Evolutionary conservation across 2,329 filamentous ascomycete genomes (phyloP).

Genomic region (Fusarium liriodendri): DNA sequence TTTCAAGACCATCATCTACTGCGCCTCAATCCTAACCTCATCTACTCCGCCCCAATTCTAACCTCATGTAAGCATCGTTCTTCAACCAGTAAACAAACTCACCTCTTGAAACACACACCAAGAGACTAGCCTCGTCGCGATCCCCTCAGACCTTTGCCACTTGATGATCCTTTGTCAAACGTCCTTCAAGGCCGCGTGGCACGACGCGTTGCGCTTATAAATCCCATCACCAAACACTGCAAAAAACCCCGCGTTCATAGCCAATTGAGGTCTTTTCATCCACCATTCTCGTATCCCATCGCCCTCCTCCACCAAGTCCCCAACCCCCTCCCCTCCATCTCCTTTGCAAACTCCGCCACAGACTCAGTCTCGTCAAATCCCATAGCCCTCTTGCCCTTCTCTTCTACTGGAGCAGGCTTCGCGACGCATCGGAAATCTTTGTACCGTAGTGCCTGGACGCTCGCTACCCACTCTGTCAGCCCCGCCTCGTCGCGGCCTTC

Average conservation of each 20-base stretch:
- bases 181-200: constrained; percentile 17
- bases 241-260: neutral
- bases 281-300: constrained; percentile 65
- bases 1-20: neutral
- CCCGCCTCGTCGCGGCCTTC: constrained; percentile 65
- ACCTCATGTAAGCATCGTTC: neutral
- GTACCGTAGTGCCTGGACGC: constrained; percentile 74
- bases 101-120: neutral
- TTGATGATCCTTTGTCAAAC: neutral
- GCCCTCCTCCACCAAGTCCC: constrained; percentile 74
- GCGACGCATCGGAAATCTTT: constrained; percentile 78
- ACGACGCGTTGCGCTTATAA: constrained; percentile 9
- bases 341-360: constrained; percentile 71
- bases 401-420: constrained; percentile 40
- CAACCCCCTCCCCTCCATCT: constrained; percentile 71
- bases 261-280: neutral
- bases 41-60: neutral
- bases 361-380: constrained; percentile 69
- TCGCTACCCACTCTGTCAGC: constrained; percentile 72
- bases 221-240: neutral
- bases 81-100: neutral
- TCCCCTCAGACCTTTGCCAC: neutral
- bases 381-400: constrained; percentile 3
- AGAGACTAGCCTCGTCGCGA: neutral
- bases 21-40: neutral